Percentiles rank a stretch among this genome's conserved stretches.
Evolutionary conservation across 225 moss, liverwort and hornwort species (phyloP).

Genomic region (Neckera pumila): DNA sequence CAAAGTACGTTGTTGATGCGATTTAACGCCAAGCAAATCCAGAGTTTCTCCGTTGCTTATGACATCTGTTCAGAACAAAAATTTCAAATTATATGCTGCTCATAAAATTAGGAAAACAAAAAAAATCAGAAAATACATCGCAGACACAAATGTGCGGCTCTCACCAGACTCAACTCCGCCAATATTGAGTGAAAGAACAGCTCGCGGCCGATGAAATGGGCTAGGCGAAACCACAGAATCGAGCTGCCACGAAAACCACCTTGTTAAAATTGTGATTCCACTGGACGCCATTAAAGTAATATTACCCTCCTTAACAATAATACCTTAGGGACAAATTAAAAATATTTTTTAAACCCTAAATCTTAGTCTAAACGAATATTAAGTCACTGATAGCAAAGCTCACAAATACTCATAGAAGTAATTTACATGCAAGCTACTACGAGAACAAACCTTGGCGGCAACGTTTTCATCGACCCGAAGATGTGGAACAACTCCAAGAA

Average conservation of each 20-base stretch:
- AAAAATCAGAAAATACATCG: background rate
- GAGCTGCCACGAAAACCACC: slow-evolving; percentile 13
- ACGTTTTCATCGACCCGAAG: slow-evolving; percentile 14
- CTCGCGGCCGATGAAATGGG: slow-evolving; percentile 43
- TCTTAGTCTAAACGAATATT: background rate
- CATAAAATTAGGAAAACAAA: background rate
- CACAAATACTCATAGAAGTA: background rate
- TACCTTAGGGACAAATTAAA: background rate
- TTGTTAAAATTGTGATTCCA: background rate
- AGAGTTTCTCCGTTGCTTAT: slow-evolving; percentile 1
- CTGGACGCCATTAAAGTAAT: background rate
- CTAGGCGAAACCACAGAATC: slow-evolving; percentile 34
- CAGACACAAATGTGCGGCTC: background rate
- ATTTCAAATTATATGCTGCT: background rate
- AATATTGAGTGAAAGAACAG: slow-evolving; percentile 38
- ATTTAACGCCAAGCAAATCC: slow-evolving; percentile 10
- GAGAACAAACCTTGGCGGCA: slow-evolving; percentile 26
- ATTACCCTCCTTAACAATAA: background rate
- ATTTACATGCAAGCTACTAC: background rate
- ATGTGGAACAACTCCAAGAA: slow-evolving; percentile 44
- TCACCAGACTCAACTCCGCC: slow-evolving; percentile 36
- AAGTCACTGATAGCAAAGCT: background rate
- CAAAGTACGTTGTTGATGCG: slow-evolving; percentile 18
- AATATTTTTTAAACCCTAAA: background rate
- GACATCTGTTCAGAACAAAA: slow-evolving; percentile 10